Base-by-base conservation (phyloP, 2,329 filamentous ascomycete genomes). In the Herpotrichia juniperi region DNA sequence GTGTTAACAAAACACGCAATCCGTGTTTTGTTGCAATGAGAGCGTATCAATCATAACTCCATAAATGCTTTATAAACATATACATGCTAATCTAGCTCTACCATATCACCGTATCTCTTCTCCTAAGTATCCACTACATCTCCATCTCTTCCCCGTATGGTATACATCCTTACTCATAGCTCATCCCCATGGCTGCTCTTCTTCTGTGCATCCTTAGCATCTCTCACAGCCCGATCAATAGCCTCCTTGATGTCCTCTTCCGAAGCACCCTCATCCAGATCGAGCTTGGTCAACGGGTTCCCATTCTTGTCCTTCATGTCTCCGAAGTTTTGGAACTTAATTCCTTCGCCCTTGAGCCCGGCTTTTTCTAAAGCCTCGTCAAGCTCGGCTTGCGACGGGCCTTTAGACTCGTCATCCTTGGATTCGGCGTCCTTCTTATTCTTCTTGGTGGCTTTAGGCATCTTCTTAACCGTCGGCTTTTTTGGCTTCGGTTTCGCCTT, bases 231-330 rank as follows among this genome's bases (percentile, higher is more conserved):
- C 31, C 56, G 80, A 31, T 85, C 81, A 58, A 79, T 80, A 11
- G 78, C 76, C 34, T 75, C 77, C 19, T 81, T 78, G 56, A 77
- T 76, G 40, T 75, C 76, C 52, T 71, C 75, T 54, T 76, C 74
- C 11, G 65, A 76, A 4, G 64, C 61, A 42, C 62, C 63, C 14
- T 61, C 40, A 2, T 32, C 47, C 1, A 71, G 45, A 39, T 69
- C 58, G 14, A 71, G 45, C 47, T 64, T 66, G 39, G 59, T 58
- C 42, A 68, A 32, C 34, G 60, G 57, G 25, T 51, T 50, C 1
- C 66, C 66, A 51, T 58, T 48, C 22, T 65, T 59, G 46, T 66
- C 57, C n/a, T 63, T 58, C 7, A n/a, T n/a, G 8, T 47, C 39
- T 8, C 17, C 28, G 2, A 31, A 14, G 12, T 30, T 17, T 9